Conservation (phyloP, 176 grass and related monocot species). For the Raddia distichophylla region DNA sequence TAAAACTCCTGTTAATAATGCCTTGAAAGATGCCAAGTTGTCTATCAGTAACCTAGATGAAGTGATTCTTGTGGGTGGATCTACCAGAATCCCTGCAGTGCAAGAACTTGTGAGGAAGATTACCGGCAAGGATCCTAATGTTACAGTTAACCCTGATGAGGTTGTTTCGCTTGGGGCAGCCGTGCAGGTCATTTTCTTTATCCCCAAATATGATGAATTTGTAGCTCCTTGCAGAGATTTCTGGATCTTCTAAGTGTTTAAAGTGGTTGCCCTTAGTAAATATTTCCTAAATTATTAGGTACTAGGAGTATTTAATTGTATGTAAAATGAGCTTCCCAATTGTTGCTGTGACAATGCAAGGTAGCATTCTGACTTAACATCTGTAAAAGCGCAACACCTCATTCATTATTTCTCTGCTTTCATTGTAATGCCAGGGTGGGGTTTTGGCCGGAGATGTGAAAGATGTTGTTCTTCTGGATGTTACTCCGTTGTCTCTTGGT, state of each 20-base stretch:
- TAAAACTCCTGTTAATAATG: slow-evolving; percentile 84
- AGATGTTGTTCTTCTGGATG: slow-evolving; percentile 95
- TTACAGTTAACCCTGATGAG: slow-evolving; percentile 98
- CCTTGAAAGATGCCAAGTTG: slow-evolving; percentile 89
- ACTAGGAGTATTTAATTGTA: not conserved
- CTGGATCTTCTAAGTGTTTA: not conserved
- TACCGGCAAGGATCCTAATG: slow-evolving; percentile 97
- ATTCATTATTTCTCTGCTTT: slow-evolving; percentile 27
- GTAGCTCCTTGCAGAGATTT: slow-evolving; percentile 4
- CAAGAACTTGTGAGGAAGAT: slow-evolving; percentile 89
- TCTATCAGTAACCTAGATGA: slow-evolving; percentile 88
- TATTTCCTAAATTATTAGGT: not conserved
- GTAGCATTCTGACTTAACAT: slow-evolving; percentile 14
- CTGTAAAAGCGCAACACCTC: not conserved
- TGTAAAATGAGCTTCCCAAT: not conserved
- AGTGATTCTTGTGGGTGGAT: slow-evolving; percentile 97
- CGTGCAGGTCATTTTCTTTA: slow-evolving; percentile 72
- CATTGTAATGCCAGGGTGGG: slow-evolving; percentile 60
- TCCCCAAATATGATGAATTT: slow-evolving; percentile 3
- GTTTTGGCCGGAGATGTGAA: slow-evolving; percentile 96
- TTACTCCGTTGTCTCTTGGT: slow-evolving; percentile 84
- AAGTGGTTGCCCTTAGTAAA: not conserved
- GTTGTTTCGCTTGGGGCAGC: slow-evolving; percentile 97
- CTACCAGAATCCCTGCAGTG: slow-evolving; percentile 92
- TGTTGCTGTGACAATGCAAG: slow-evolving; percentile 15